phyloP scores from a whole-genome alignment of 2,329 filamentous ascomycete species.

The Xylaria polymorpha region DNA sequence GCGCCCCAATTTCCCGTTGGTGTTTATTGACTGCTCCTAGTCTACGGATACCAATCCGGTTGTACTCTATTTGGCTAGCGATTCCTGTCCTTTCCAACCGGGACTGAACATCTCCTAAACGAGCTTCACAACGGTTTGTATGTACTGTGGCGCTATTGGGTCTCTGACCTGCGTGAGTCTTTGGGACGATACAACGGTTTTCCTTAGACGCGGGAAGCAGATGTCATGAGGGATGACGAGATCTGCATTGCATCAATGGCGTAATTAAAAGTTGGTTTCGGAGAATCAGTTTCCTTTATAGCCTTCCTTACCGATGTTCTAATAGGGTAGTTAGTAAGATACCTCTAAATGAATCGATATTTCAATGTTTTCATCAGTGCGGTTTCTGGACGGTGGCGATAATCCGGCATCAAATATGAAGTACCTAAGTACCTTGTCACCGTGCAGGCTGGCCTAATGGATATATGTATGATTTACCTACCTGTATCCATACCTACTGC shows the following conservation, averaged over 20 bases:
- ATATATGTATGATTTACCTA: neutral
- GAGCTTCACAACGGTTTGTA: slow-evolving; percentile 25
- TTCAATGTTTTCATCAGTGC: neutral
- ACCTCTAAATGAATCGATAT: slow-evolving; percentile 35
- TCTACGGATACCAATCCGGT: slow-evolving; percentile 45
- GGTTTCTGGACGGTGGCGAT: neutral
- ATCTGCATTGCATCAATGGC: slow-evolving; percentile 64
- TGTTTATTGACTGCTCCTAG: slow-evolving; percentile 25
- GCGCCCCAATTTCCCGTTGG: slow-evolving; percentile 19
- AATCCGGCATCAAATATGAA: neutral
- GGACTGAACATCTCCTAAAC: slow-evolving; percentile 17
- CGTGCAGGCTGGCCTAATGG: neutral
- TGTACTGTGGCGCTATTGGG: slow-evolving; percentile 54
- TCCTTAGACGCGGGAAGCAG: slow-evolving; percentile 53
- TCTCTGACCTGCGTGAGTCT: slow-evolving; percentile 61
- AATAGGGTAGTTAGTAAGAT: slow-evolving; percentile 30
- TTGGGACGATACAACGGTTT: slow-evolving; percentile 54
- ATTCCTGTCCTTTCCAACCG: slow-evolving; percentile 34
- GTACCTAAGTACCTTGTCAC: neutral
- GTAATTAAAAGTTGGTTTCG: slow-evolving; percentile 54
- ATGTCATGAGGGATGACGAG: slow-evolving; percentile 61
- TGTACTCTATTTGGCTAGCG: slow-evolving; percentile 46
- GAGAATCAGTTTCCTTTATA: slow-evolving; percentile 25
- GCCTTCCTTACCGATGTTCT: slow-evolving; percentile 4
- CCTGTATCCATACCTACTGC: neutral